A percentile compares a stretch with the other conserved stretches of the same genome.
Conservation (phyloP, 495 filamentous ascomycete genomes). For the Penicillium arizonense region DNA sequence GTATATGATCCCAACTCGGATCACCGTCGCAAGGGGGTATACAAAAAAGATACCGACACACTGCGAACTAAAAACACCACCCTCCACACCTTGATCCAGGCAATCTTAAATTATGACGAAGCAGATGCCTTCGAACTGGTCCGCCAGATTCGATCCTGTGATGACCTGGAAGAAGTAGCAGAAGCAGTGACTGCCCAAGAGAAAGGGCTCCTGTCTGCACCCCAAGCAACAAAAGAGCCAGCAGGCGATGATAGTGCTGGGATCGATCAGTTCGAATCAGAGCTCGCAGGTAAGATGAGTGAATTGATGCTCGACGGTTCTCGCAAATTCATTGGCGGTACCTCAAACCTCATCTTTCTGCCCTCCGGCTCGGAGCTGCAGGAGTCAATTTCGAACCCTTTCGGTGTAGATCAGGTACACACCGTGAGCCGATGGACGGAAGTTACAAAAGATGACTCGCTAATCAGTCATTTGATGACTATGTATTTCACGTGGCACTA, state of each 20-base stretch:
- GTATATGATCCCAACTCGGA: conserved; percentile 96
- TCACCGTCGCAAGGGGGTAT: conserved; percentile 93
- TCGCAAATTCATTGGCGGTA: conserved; percentile 90
- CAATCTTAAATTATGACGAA: conserved; percentile 79
- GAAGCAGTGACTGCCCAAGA: conserved; percentile 68
- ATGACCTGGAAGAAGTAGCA: conserved; percentile 87
- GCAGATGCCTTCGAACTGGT: conserved; percentile 81
- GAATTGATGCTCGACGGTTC: conserved; percentile 89
- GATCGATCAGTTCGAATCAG: conserved; percentile 72
- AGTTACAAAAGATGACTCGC: conserved; percentile 74
- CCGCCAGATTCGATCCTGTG: conserved; percentile 84
- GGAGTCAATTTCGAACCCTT: conserved; percentile 38
- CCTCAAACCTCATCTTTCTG: conserved; percentile 90
- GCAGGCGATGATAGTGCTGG: conserved; percentile 25
- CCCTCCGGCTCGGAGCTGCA: conserved; percentile 51
- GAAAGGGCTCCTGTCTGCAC: conserved; percentile 28
- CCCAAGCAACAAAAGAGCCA: conserved; percentile 12
- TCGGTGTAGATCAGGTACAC: conserved; percentile 8
- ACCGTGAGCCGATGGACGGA: conserved; percentile 82
- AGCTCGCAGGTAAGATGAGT: conserved; percentile 90
- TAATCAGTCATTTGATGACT: conserved; percentile 85
- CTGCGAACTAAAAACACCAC: conserved; percentile 86
- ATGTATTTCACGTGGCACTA: conserved; percentile 99
- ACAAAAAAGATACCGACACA: conserved; percentile 90
- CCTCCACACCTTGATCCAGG: conserved; percentile 86